Percentiles rank a stretch among this genome's conserved stretches.
These are phyloP conservation scores for Gremmenia infestans DNA, from an alignment of 2,329 filamentous ascomycete species.

Conservation along the genomic window DNA sequence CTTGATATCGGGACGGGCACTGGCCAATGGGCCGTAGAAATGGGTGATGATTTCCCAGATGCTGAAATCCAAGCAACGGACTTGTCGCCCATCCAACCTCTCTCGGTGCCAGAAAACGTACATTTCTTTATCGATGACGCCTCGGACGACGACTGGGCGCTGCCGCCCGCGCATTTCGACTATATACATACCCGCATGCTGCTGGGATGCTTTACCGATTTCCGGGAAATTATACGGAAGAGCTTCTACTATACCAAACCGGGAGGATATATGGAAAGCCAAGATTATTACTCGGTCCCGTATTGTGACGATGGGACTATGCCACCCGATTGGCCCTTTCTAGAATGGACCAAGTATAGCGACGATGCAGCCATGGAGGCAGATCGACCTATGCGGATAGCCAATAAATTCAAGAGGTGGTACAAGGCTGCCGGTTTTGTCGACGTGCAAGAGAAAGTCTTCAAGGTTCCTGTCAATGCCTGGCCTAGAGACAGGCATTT, in stretches of 20 bases:
- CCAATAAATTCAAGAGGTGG: slow-evolving; percentile 23
- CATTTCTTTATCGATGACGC: slow-evolving; percentile 56
- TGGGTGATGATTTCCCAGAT: slow-evolving; percentile 57
- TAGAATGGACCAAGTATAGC: slow-evolving; percentile 19
- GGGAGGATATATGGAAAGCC: slow-evolving; percentile 43
- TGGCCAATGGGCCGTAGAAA: slow-evolving; percentile 57
- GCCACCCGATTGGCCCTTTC: slow-evolving; percentile 21
- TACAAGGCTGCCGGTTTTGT: slow-evolving; percentile 47
- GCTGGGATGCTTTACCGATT: slow-evolving; percentile 23
- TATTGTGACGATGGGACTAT: slow-evolving; percentile 40
- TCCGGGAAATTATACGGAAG: slow-evolving; percentile 17
- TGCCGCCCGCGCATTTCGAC: slow-evolving; percentile 46
- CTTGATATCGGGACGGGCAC: slow-evolving; percentile 44
- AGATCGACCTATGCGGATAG: slow-evolving; percentile 21
- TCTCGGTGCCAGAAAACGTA: slow-evolving; percentile 64
- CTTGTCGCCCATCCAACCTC: slow-evolving; percentile 62
- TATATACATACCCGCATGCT: slow-evolving; percentile 49
- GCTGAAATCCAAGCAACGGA: slow-evolving; percentile 58
- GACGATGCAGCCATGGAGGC: slow-evolving; percentile 21
- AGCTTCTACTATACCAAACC: slow-evolving; percentile 34
- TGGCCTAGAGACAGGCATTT: slow-evolving; percentile 42
- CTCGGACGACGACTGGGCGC: slow-evolving; percentile 39
- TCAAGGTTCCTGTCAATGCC: slow-evolving; percentile 49
- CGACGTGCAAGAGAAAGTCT: slow-evolving; percentile 47
- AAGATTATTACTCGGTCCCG: slow-evolving; percentile 38